These are phyloP conservation scores for Lyophyllum decastes DNA, from an alignment of 768 basidiomycete genomes.

Conservation along the genomic window DNA sequence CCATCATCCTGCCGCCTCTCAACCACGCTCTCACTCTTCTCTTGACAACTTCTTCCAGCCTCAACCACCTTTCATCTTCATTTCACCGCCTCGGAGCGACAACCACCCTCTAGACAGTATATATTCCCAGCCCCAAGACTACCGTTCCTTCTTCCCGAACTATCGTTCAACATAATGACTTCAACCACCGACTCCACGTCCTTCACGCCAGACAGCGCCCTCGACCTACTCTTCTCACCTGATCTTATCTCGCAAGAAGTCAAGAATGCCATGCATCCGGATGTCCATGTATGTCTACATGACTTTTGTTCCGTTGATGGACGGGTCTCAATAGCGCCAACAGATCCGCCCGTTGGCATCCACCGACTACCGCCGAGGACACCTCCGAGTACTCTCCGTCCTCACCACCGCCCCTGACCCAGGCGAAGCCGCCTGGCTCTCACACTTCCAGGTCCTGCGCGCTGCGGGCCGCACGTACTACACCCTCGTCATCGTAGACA, in stretches of 20 bases:
- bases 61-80: not conserved
- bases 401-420: constrained; percentile 73
- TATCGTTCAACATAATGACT: constrained; percentile 14
- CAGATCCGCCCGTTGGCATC: constrained; percentile 90
- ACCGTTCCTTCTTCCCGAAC: not conserved
- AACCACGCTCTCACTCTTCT: not conserved
- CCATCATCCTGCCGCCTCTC: not conserved
- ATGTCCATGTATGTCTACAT: constrained; percentile 36
- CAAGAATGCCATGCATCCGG: constrained; percentile 55
- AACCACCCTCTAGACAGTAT: not conserved
- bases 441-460: constrained; percentile 66
- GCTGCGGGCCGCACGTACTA: constrained; percentile 69
- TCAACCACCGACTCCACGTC: constrained; percentile 8
- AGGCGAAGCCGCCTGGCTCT: constrained; percentile 65
- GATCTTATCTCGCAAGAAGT: constrained; percentile 71
- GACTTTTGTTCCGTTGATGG: too few species aligned
- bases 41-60: not conserved
- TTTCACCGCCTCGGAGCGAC: not conserved
- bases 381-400: constrained; percentile 81
- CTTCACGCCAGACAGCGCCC: constrained; percentile 61
- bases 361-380: constrained; percentile 80
- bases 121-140: not conserved
- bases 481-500: constrained; percentile 80
- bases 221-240: constrained; percentile 79
- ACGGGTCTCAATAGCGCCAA: not conserved